Evolutionary conservation across 2,329 filamentous ascomycete species (phyloP), one percentile per base, ranked within the genome.

Genomic region (Ceratocystiopsis brevicomis): DNA sequence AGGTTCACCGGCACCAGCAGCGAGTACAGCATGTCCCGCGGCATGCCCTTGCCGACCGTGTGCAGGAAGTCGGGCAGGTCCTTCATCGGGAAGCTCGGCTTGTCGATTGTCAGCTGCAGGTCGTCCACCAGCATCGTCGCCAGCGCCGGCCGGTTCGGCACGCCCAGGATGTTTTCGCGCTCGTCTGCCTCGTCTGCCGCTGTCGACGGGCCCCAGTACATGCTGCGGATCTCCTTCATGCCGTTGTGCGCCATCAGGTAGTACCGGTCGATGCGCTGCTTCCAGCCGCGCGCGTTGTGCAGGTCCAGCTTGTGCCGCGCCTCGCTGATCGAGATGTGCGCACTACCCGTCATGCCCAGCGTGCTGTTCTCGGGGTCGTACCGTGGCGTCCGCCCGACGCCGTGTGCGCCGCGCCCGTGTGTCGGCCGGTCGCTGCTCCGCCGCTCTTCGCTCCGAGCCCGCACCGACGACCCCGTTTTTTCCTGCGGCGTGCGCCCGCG

Each of bases 21-120:
- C 11, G 85, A 78, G 57, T 96, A 98, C 54, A 88, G 68, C 73
- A 86, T 98, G 53, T 92, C 79, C 48, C 76, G 69, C 1, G 90
- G 90, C 76, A 98, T 92, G 1, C 90, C 90, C 62, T 98, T 98
- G n/a, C 90, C 90, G 45, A 96, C 78, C 40, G 76, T 74, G 55
- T 95, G 73, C 21, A 98, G 65, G 56, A 93, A 98, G 15, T 81
- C 73, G 0, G 88, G 82, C 44, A 88, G 75, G 13, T 94, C 78
- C 3, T 74, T 68, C 46, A 93, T 65, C 0, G 86, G 80, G 56
- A 98, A 98, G 0, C 83, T 88, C 1, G 90, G 90, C 57, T 94
- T 95, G 59, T 96, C 90, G 46, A 98, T 68, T 32, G 76, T 67
- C 44, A 98, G 69, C 49, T 88, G 80, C 32, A 98, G 65, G 56